Conservation (phyloP, 805 yeast genomes). For the Saturnispora quitensis region DNA sequence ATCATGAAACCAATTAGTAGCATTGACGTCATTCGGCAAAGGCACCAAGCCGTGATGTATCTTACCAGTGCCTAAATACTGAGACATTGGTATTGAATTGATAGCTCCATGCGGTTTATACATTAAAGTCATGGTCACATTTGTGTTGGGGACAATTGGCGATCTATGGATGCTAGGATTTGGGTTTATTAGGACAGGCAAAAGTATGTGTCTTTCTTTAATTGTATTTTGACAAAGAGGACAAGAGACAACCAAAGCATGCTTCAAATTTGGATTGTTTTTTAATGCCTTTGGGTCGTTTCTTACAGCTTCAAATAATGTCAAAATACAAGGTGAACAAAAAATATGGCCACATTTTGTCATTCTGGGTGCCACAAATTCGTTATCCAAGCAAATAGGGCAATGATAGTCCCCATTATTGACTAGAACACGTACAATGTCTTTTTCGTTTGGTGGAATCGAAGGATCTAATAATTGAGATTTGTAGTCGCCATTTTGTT, state of each 20-base stretch:
- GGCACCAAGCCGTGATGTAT: conserved; percentile 46
- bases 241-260: conserved; percentile 32
- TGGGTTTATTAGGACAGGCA: conserved; percentile 51
- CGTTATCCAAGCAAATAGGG: conserved; percentile 83
- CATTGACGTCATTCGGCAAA: not conserved
- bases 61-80: conserved; percentile 14
- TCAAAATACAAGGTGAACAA: conserved; percentile 72
- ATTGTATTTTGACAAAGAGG: conserved; percentile 67
- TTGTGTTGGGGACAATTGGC: conserved; percentile 47
- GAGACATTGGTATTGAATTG: conserved; percentile 25
- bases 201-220: conserved; percentile 43
- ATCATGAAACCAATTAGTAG: conserved; percentile 47
- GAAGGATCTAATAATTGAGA: conserved; percentile 67
- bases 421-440: conserved; percentile 63
- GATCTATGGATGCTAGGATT: conserved; percentile 38
- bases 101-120: conserved; percentile 29
- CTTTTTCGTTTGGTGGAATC: conserved; percentile 50
- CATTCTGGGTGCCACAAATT: conserved; percentile 90
- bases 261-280: conserved; percentile 25
- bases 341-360: conserved; percentile 89
- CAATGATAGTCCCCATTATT: conserved; percentile 63
- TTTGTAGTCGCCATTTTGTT: conserved; percentile 44
- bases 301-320: conserved; percentile 47
- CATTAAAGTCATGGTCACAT: conserved; percentile 59
- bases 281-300: conserved; percentile 8